A percentile compares a stretch with the other conserved stretches of the same genome.
Conservation (phyloP, 2,329 filamentous ascomycete species). For the Penicillium frequentans region DNA sequence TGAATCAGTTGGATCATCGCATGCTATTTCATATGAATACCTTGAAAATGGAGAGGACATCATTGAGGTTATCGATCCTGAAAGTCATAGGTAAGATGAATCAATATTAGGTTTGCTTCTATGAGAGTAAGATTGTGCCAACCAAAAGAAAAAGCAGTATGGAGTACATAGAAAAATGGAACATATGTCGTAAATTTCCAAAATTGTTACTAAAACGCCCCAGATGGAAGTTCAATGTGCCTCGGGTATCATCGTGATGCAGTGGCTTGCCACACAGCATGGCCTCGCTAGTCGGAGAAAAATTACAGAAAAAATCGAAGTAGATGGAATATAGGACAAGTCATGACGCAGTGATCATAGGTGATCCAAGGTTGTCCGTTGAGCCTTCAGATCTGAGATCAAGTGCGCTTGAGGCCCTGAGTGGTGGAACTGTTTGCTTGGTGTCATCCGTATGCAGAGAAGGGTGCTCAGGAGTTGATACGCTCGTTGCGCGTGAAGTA, state of each 20-base stretch:
- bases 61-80: too few relatives aligned
- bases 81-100: too few relatives aligned
- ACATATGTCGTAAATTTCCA: background rate
- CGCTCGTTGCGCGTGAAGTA: slow-evolving; percentile 31
- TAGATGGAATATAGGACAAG: background rate
- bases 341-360: slow-evolving; percentile 2
- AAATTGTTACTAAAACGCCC: background rate
- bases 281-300: background rate
- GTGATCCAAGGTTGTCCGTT: background rate
- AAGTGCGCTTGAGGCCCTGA: background rate
- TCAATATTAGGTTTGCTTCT: too few relatives aligned
- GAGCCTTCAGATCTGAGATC: background rate
- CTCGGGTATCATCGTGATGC: slow-evolving; percentile 11
- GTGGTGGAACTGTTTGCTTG: background rate
- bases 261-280: background rate
- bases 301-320: background rate
- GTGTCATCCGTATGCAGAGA: slow-evolving; percentile 3
- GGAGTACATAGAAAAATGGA: background rate
- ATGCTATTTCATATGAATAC: too few relatives aligned
- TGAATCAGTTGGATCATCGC: too few relatives aligned
- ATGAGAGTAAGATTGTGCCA: too few relatives aligned
- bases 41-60: too few relatives aligned
- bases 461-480: slow-evolving; percentile 20
- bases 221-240: slow-evolving; percentile 3
- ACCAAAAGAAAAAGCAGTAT: background rate